phyloP scores from a whole-genome alignment of 108 stramenopile species.

The Cyclotella baltica region DNA sequence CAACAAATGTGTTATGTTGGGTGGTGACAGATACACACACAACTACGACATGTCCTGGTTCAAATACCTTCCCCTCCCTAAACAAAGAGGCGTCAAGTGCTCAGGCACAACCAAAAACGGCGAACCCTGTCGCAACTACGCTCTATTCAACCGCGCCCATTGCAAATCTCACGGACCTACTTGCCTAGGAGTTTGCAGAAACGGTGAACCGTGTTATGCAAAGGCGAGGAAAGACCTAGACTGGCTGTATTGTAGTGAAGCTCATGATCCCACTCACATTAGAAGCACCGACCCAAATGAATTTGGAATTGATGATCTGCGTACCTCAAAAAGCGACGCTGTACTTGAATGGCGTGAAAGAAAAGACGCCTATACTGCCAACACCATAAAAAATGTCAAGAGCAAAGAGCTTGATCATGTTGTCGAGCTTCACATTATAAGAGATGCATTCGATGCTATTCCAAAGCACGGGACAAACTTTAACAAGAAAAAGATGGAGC shows the following conservation, averaged over 20 bases:
- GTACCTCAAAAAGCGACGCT: background rate
- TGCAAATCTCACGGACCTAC: background rate
- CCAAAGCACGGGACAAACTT: background rate
- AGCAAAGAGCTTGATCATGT: conserved; percentile 3
- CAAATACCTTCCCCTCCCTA: background rate
- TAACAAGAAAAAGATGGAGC: background rate
- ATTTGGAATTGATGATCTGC: background rate
- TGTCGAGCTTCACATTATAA: background rate
- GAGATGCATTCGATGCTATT: background rate
- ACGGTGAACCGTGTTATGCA: background rate
- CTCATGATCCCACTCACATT: background rate
- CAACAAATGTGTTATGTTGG: too few species aligned
- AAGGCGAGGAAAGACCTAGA: background rate
- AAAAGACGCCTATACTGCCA: background rate
- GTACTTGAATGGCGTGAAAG: conserved; percentile 1
- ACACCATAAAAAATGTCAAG: background rate
- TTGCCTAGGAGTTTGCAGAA: background rate
- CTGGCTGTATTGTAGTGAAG: background rate
- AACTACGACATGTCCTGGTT: background rate
- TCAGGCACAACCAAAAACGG: background rate
- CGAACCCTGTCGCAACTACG: background rate
- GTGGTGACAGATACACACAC: background rate
- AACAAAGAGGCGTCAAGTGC: background rate
- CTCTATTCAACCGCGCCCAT: background rate
- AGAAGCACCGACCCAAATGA: background rate